Evolutionary conservation across 371 early-diverging fungal species (phyloP).

Genomic region (Mucor piriformis): DNA sequence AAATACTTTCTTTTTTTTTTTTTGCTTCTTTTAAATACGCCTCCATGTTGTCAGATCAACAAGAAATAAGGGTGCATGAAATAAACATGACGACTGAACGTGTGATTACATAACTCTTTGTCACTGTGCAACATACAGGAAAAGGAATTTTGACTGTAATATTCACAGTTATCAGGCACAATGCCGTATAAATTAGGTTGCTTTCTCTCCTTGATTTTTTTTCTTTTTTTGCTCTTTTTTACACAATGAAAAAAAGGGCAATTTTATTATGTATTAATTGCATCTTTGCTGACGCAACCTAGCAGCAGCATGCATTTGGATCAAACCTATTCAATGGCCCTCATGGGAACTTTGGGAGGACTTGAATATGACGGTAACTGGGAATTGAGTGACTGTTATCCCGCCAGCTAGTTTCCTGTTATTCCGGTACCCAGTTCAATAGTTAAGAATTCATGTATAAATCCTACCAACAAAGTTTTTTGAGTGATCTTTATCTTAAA

Average conservation of each 20-base stretch:
- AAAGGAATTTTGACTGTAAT: no score
- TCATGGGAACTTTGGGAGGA: neutral
- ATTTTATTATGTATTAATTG: no score
- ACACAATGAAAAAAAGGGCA: no score
- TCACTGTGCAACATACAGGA: no score
- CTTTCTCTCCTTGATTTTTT: no score
- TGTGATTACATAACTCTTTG: no score
- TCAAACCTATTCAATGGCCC: neutral
- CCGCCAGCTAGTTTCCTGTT: slow-evolving; percentile 3
- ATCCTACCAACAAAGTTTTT: neutral
- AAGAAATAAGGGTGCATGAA: neutral
- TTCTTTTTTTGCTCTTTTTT: no score
- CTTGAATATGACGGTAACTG: slow-evolving; percentile 1
- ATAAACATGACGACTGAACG: no score
- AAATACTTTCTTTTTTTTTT: neutral
- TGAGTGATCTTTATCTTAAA: slow-evolving; percentile 3
- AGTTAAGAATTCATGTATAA: neutral
- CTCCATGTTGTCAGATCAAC: neutral
- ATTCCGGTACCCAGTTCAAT: slow-evolving; percentile 1
- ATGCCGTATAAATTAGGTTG: no score
- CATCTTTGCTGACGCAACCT: no score
- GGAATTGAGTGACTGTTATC: slow-evolving; percentile 2
- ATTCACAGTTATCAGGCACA: no score
- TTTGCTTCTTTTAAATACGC: neutral
- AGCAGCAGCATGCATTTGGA: neutral